Conservation (phyloP, 495 filamentous ascomycete genomes). For the Hypoxylon intermedium region DNA sequence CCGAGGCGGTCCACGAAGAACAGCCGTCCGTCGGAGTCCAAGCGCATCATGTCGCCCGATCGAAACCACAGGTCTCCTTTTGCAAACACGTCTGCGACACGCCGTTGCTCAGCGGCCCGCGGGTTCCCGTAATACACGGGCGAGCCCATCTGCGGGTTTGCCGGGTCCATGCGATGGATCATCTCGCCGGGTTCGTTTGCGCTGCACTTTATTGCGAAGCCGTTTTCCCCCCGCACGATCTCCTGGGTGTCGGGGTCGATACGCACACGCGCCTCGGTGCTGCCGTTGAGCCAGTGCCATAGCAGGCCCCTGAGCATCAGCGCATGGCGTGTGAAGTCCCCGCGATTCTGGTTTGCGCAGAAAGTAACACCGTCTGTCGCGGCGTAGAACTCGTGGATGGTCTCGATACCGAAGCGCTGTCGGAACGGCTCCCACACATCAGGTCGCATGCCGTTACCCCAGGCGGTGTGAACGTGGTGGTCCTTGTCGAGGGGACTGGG, state of each 20-base stretch:
- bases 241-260: constrained; percentile 71
- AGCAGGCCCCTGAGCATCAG: constrained; percentile 74
- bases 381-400: constrained; percentile 69
- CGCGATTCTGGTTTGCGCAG: constrained; percentile 58
- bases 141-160: constrained; percentile 50
- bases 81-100: constrained; percentile 70
- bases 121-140: constrained; percentile 72
- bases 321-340: constrained; percentile 63
- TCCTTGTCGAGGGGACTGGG: constrained; percentile 65
- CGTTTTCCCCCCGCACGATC: constrained; percentile 66
- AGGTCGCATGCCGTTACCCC: constrained; percentile 77
- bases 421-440: constrained; percentile 77
- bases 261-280: constrained; percentile 66
- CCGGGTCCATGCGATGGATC: constrained; percentile 67
- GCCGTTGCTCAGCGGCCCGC: constrained; percentile 69
- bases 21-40: constrained; percentile 70
- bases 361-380: constrained; percentile 64
- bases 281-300: constrained; percentile 55
- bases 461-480: constrained; percentile 70
- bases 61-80: constrained; percentile 80
- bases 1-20: constrained; percentile 79
- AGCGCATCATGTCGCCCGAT: constrained; percentile 72
- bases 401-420: constrained; percentile 64
- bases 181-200: constrained; percentile 73
- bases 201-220: constrained; percentile 66